A percentile compares a stretch with the other conserved stretches of the same genome.
phyloP scores from a whole-genome alignment of 345 rosid species.

The Pelargonium nanum region DNA sequence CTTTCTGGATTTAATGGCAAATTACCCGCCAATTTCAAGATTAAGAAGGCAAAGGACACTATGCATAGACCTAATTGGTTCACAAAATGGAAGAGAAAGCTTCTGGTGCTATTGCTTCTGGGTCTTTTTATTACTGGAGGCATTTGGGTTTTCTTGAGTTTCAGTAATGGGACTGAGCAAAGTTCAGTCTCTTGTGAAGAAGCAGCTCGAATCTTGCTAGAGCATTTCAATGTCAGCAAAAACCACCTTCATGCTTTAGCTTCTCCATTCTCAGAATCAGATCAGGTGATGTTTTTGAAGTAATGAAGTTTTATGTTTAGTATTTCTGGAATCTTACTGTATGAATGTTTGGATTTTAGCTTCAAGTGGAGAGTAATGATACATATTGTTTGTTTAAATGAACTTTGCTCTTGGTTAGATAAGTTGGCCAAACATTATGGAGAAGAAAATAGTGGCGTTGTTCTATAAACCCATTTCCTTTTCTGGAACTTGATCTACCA shows the following conservation, averaged over 20 bases:
- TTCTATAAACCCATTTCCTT: slow-evolving; percentile 1
- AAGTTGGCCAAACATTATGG: background rate
- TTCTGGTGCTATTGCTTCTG: slow-evolving; percentile 31
- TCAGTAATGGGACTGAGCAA: slow-evolving; percentile 15
- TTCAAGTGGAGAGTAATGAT: background rate
- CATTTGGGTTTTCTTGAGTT: slow-evolving; percentile 29
- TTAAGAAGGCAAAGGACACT: slow-evolving; percentile 36
- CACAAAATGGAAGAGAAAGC: slow-evolving; percentile 34
- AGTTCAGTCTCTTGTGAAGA: slow-evolving; percentile 28
- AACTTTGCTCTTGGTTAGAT: background rate
- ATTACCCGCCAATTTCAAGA: slow-evolving; percentile 24
- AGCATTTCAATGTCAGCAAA: slow-evolving; percentile 52
- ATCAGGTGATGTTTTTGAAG: slow-evolving; percentile 38
- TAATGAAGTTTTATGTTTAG: slow-evolving; percentile 8
- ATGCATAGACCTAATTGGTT: slow-evolving; percentile 19
- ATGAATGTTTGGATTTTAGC: slow-evolving; percentile 8
- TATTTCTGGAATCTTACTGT: slow-evolving; percentile 2
- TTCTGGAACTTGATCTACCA: background rate
- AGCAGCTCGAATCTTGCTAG: slow-evolving; percentile 32
- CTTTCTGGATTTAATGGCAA: slow-evolving; percentile 32
- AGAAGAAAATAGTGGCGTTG: background rate
- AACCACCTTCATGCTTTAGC: slow-evolving; percentile 52
- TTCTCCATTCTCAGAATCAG: slow-evolving; percentile 50
- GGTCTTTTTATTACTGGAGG: slow-evolving; percentile 22
- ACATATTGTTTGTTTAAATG: background rate